Base-by-base conservation (phyloP, 2,329 filamentous ascomycete genomes). In the Triangularia verruculosa region DNA sequence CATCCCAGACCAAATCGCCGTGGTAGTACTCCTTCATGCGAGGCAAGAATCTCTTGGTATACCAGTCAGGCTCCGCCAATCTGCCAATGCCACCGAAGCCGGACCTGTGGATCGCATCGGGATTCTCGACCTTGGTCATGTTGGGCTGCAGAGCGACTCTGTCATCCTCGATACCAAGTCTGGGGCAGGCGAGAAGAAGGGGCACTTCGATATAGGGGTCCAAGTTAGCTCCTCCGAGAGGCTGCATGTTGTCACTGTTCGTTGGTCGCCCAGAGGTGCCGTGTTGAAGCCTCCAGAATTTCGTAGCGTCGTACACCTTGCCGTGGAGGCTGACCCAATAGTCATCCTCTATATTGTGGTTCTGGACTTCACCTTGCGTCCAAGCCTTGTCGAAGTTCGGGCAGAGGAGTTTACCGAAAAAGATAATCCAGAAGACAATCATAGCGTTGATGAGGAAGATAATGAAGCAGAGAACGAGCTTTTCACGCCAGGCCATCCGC, bases 401-500 rank as follows among this genome's bases (percentile, higher is more conserved):
- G 74, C 95, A 99, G 2, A 98, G 81, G 1, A 99, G 76, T 61
- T 84, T 86, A 32, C 94, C 93, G 70, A 99, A 95, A 43, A 79
- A 86, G 67, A 97, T 85, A 70, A 99, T 97, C 85, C 92, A 97
- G 79, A 99, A 99, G 63, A 97, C 82, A 66, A 99, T 86, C 27
- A 86, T 73, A 43, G 74, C 92, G 77, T 99, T 99, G 69, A 96
- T 78, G 12, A 99, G 71, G 28, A 91, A 74, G 70, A 99, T 98
- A 59, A 97, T 71, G 64, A 91, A 80, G 55, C 93, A 87, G 11
- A 99, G 80, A 0, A 95, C 89, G 11, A 99, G 59, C 78, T 99
- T 99, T 73, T 99, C 95, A 76, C 95, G 86, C 95, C 95, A 99
- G 0, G 95, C 95, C 86, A 97, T 91, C 25, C 95, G 91, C 8